Base-by-base conservation (phyloP, 805 yeast genomes). In the Yamadazyma scolyti region DNA sequence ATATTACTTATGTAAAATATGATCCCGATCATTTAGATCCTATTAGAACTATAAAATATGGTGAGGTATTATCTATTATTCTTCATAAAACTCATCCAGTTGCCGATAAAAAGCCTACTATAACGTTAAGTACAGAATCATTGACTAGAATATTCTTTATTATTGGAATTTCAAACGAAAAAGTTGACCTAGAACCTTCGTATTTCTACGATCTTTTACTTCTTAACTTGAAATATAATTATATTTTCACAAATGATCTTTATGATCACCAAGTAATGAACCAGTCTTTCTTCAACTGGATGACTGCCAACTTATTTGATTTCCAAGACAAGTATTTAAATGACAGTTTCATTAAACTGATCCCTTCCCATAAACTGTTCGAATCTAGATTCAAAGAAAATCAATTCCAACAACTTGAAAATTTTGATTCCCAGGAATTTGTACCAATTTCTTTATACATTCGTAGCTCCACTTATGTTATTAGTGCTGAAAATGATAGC, bases 231-330 rank as follows among this genome's bases (percentile, higher is more conserved):
- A 40, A 44, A 23, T 23, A 25, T 15, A 40, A 35, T 30, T 46
- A 44, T 31, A 33, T 34, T 6, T 44, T 42, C 21, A 41, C 42
- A 9, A 45, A 46, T 7, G 60, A 54, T 35, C 37, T 58, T 15
- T 33, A 48, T 18, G 37, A 42, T 10, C 24, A 34, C 15, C 41
- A 48, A 21, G 43, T 52, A 16, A 46, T 43, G 32, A 55, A 43
- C 34, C 40, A 40, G 12, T 55, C 64, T 3, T 58, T 61, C 26
- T 44, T 58, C 32, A 51, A 49, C 26, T 61, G 68, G 68, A 39
- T 36, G 26, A 41, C 46, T n/a, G 39, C 32, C 3, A 41, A 41
- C 26, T 21, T 31, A 3, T 43, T 36, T 3, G 38, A 41, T 22
- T 41, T 20, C 26, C 23, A 28, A 12, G 30, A 36, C 18, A 21